Evolutionary conservation across 345 rosid genomes (phyloP).

Genomic region (Populus tremula): DNA sequence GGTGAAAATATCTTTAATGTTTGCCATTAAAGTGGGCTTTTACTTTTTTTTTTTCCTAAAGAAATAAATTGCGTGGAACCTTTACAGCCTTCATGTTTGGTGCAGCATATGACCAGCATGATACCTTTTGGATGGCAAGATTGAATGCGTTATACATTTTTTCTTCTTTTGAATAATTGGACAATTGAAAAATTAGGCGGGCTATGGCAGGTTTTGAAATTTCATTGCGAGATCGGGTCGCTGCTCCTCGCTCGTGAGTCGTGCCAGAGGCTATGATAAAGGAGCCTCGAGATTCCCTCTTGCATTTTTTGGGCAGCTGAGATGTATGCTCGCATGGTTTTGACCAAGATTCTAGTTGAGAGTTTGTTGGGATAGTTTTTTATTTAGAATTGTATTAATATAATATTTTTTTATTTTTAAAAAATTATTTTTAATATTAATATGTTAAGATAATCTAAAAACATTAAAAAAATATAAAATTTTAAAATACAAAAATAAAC

Average conservation of each 20-base stretch:
- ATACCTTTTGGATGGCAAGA: conserved; percentile 16
- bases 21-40: not conserved
- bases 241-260: not conserved
- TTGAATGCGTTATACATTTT: not conserved
- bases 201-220: not conserved
- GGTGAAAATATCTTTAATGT: not conserved
- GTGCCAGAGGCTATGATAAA: not conserved
- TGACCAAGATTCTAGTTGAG: no score
- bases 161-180: not conserved
- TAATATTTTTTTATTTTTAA: no score
- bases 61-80: not conserved
- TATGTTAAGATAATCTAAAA: no score
- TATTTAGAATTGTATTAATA: no score
- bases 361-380: no score
- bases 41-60: not conserved
- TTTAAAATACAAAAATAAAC: no score
- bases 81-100: not conserved
- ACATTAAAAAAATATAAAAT: no score
- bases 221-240: not conserved
- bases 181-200: not conserved
- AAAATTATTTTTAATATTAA: no score
- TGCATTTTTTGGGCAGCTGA: not conserved
- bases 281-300: not conserved
- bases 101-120: conserved; percentile 3
- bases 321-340: not conserved